Evolutionary conservation across 805 yeast species (phyloP), one percentile per base, ranked within the genome.

Genomic region (Starmerella scarabaei): DNA sequence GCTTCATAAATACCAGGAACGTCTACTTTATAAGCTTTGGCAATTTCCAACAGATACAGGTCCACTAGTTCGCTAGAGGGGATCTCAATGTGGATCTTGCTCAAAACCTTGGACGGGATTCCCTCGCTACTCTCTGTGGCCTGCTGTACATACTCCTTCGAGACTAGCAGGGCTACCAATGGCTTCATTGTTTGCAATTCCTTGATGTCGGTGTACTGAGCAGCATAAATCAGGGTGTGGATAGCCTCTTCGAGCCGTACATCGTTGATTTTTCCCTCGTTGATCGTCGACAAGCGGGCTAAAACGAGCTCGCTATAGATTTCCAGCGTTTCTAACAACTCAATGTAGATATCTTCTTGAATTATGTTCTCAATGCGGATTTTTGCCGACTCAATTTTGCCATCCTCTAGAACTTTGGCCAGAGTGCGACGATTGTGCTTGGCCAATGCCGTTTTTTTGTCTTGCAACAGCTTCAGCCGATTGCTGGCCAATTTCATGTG

Each of bases 291-390:
- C 11, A 80, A 70, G 42, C 95, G 65, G 0, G 94, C 94, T 35
- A 80, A 67, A 17, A 82, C 57, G 3, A 84, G 63, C 58, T 85
- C 94, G 53, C 94, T 78, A 56, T 82, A 82, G 16, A 85, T 62
- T 58, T 85, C 94, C 35, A 84, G 59, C 34, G 73, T 72, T 57
- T 85, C 94, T 38, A 84, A 62, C 19, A 84, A 63, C 60, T 84
- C 94, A 18, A 80, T 72, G 52, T 77, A 73, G 24, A 81, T 72
- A 54, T 84, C 95, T 49, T 82, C 88, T 27, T 86, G 68, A 24
- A 85, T 80, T 41, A 84, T 72, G 51, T 80, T 80, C 56, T 84
- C 95, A 3, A 82, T 88, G 36, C 93, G 61, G 41, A 83, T 83
- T 41, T 71, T 70, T 9, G 94, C 94, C 51, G 85, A 80, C 37